phyloP scores from a whole-genome alignment of 1,284 basidiomycete species.

The Gomphus sp. region DNA sequence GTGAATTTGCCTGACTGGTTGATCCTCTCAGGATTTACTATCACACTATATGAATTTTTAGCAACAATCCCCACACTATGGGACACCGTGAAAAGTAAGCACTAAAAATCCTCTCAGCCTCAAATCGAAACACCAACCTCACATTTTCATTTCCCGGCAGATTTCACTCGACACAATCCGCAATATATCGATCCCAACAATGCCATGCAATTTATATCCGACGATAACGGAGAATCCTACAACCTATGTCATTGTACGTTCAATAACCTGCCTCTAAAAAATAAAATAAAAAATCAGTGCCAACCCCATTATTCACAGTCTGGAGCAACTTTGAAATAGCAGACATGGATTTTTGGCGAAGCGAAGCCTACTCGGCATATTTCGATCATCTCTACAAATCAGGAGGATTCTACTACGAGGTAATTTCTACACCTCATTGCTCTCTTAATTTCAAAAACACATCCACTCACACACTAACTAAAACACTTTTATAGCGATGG shows the following conservation, averaged over 20 bases:
- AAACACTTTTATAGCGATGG: too few species aligned
- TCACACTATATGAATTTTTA: conserved; percentile 71
- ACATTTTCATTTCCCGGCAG: conserved; percentile 24
- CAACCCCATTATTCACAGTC: conserved; percentile 16
- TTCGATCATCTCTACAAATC: conserved; percentile 70
- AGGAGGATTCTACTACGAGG: conserved; percentile 84
- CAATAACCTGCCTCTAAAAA: background rate
- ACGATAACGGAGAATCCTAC: conserved; percentile 60
- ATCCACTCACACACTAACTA: too few species aligned
- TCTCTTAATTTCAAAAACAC: too few species aligned
- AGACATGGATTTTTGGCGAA: conserved; percentile 73
- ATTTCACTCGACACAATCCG: conserved; percentile 62
- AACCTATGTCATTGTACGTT: conserved; percentile 78
- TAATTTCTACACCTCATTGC: too few species aligned
- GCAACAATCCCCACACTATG: conserved; percentile 76
- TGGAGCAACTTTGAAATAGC: conserved; percentile 88
- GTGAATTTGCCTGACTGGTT: background rate
- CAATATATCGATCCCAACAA: conserved; percentile 64
- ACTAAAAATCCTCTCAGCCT: background rate
- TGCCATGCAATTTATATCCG: conserved; percentile 66
- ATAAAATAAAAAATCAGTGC: background rate
- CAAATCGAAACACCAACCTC: background rate
- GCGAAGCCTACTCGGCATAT: conserved; percentile 67
- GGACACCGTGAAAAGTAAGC: conserved; percentile 53
- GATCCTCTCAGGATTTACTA: conserved; percentile 54